phyloP scores from a whole-genome alignment of 257 asterid genomes.

The Solanum etuberosum region DNA sequence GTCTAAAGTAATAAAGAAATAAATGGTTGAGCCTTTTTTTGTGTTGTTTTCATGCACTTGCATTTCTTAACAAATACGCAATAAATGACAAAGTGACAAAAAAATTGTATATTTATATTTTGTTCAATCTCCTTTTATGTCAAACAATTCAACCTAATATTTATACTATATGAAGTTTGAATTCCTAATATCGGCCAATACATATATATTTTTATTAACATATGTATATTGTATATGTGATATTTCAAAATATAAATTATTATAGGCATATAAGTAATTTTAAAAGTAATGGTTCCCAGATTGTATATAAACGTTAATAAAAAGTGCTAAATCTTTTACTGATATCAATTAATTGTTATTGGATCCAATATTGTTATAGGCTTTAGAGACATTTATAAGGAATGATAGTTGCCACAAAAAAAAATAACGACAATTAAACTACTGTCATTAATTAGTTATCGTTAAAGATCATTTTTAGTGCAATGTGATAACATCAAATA shows the following conservation, averaged over 20 bases:
- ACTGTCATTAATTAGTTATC: neutral
- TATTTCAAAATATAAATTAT: neutral
- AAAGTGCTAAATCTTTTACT: neutral
- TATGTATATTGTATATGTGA: neutral
- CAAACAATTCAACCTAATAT: neutral
- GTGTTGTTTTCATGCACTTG: neutral
- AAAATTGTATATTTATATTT: neutral
- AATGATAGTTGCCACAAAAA: no score
- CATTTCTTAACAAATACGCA: neutral
- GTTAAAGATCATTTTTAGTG: no score
- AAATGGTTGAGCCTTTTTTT: neutral
- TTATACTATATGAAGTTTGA: neutral
- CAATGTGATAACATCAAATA: neutral
- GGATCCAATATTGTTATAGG: accelerated
- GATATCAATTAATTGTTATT: no score
- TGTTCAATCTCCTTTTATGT: neutral
- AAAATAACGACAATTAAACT: no score
- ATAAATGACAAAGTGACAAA: neutral
- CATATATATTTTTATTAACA: neutral
- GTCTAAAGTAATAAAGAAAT: neutral
- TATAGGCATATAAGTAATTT: neutral
- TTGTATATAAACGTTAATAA: no score
- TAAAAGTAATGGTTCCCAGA: neutral
- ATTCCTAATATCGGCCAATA: neutral
- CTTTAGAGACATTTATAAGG: no score